Percentiles rank a stretch among this genome's conserved stretches.
Evolutionary conservation across 2,329 filamentous ascomycete species (phyloP).

Genomic region (Fusarium sublunatum): DNA sequence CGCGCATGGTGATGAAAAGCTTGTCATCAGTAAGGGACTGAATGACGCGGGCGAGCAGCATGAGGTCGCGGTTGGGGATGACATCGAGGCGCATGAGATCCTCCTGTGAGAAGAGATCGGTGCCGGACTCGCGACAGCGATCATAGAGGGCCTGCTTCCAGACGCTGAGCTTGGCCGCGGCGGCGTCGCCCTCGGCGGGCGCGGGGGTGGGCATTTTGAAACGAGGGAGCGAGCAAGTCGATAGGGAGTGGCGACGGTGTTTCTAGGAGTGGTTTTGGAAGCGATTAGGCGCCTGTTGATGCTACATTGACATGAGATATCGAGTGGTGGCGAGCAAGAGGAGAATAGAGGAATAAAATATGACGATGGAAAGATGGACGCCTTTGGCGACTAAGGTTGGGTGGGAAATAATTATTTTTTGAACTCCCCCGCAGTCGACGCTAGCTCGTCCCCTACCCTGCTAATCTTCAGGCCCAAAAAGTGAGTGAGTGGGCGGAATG

Average conservation of each 20-base stretch:
- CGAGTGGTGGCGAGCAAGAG: constrained; percentile 11
- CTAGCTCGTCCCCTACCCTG: constrained; percentile 42
- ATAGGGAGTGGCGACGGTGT: neutral
- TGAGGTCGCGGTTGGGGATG: constrained; percentile 66
- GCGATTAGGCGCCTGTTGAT: constrained; percentile 16
- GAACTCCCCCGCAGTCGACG: constrained; percentile 37
- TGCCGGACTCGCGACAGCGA: constrained; percentile 62
- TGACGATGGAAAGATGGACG: constrained; percentile 15
- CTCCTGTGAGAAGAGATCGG: constrained; percentile 66
- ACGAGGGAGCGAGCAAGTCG: constrained; percentile 22
- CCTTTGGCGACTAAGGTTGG: constrained; percentile 19
- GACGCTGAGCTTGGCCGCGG: constrained; percentile 58
- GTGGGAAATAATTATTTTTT: constrained; percentile 46
- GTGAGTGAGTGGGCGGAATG: constrained; percentile 2
- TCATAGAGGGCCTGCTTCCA: constrained; percentile 69
- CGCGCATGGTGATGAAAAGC: constrained; percentile 62
- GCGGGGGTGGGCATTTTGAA: constrained; percentile 49
- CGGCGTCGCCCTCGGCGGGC: constrained; percentile 48
- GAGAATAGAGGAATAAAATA: constrained; percentile 11
- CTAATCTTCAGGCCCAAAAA: constrained; percentile 21
- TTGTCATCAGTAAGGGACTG: constrained; percentile 70
- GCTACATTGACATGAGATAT: constrained; percentile 46
- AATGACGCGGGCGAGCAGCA: constrained; percentile 65
- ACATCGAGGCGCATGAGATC: constrained; percentile 68
- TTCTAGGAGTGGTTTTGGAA: neutral